Percentiles rank a stretch among this genome's conserved stretches.
Evolutionary conservation across 768 basidiomycete genomes (phyloP).

Genomic region (Mycena alexandri): DNA sequence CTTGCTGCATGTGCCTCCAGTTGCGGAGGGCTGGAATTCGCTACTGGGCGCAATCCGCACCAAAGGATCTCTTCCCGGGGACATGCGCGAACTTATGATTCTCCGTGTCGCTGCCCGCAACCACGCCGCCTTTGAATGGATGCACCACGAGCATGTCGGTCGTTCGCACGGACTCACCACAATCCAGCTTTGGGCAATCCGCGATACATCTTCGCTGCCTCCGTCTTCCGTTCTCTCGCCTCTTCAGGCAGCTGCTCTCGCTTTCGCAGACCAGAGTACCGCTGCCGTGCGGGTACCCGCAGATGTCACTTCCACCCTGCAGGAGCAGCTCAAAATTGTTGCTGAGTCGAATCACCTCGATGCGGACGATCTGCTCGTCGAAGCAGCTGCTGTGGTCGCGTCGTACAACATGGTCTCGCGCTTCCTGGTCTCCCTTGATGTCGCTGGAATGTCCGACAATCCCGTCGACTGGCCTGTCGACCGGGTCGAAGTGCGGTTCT

Average conservation of each 20-base stretch:
- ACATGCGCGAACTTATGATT: slow-evolving; percentile 67
- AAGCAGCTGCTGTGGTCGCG: slow-evolving; percentile 65
- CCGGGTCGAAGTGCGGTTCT: slow-evolving; percentile 53
- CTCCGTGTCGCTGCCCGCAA: slow-evolving; percentile 65
- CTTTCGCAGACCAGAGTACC: slow-evolving; percentile 73
- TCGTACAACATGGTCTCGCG: slow-evolving; percentile 80
- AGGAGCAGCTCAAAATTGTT: slow-evolving; percentile 48
- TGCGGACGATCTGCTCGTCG: slow-evolving; percentile 63
- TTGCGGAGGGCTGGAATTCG: slow-evolving; percentile 65
- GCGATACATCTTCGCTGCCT: slow-evolving; percentile 61
- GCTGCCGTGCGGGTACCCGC: slow-evolving; percentile 58
- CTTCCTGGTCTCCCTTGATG: slow-evolving; percentile 72
- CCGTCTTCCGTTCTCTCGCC: slow-evolving; percentile 56
- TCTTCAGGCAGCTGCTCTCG: slow-evolving; percentile 64
- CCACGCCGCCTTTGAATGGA: slow-evolving; percentile 67
- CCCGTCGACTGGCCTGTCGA: slow-evolving; percentile 65
- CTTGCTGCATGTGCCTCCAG: slow-evolving; percentile 60
- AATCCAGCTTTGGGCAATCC: slow-evolving; percentile 66
- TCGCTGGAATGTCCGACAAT: slow-evolving; percentile 63
- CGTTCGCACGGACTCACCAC: slow-evolving; percentile 63
- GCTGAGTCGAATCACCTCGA: slow-evolving; percentile 43
- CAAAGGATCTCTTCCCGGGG: slow-evolving; percentile 59
- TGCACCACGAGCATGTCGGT: slow-evolving; percentile 66
- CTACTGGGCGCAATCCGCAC: slow-evolving; percentile 64
- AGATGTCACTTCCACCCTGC: slow-evolving; percentile 55